Percentiles rank a stretch among this genome's conserved stretches.
Evolutionary conservation across 2,329 filamentous ascomycete species (phyloP).

Genomic region (Pestalotiopsis sp.): DNA sequence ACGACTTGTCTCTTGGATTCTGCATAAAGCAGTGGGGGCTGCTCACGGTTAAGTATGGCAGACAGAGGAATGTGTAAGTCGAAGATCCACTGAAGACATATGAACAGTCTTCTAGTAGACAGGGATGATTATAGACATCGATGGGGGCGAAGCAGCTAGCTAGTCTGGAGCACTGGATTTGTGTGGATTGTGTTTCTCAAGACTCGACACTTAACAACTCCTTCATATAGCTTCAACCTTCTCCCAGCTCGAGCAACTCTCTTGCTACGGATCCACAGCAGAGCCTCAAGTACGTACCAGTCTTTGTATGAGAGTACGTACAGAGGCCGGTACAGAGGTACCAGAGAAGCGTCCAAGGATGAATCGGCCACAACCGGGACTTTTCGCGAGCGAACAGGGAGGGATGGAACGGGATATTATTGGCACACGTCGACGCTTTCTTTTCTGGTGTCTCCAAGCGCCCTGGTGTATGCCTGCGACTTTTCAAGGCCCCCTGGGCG

Average conservation of each 20-base stretch:
- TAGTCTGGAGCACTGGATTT: not conserved
- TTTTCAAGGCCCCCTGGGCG: not conserved
- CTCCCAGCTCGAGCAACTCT: not conserved
- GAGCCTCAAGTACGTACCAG: slow-evolving; percentile 11
- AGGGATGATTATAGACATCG: not conserved
- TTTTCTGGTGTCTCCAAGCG: not conserved
- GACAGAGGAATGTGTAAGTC: not conserved
- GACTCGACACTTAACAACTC: slow-evolving; percentile 4
- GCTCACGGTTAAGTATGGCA: slow-evolving; percentile 3
- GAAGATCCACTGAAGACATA: not conserved
- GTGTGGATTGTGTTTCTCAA: not conserved
- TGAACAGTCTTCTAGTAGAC: not conserved
- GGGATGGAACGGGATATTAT: not conserved
- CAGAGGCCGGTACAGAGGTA: not conserved
- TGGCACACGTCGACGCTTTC: not conserved
- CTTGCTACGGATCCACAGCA: not conserved
- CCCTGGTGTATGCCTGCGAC: not conserved
- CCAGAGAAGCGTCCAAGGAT: not conserved
- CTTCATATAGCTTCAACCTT: not conserved
- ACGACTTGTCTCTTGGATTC: not conserved
- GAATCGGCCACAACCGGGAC: not conserved
- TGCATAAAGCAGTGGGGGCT: slow-evolving; percentile 1
- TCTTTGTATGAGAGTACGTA: not conserved
- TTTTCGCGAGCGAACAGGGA: not conserved
- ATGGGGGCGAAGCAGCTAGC: slow-evolving; percentile 6